Percentiles rank a stretch among this genome's conserved stretches.
Conservation (phyloP, 192 early-diverging fungal genomes). For the Coemansia sp. region DNA sequence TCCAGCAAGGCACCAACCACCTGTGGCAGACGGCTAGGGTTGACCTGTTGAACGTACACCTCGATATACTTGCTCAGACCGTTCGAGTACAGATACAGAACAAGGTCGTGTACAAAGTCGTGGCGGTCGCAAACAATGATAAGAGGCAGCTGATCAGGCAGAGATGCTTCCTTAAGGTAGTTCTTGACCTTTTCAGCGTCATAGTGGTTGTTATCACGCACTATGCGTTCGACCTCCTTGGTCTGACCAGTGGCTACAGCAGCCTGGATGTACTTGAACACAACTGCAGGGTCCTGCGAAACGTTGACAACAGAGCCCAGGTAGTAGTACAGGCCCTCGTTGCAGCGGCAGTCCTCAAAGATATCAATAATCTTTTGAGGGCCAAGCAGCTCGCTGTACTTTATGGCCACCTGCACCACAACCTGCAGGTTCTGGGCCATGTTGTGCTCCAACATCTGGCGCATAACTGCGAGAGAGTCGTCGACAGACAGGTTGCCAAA, state of each 20-base stretch:
- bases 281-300: constrained; percentile 90
- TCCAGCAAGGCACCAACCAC: constrained; percentile 97
- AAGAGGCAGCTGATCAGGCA: constrained; percentile 93
- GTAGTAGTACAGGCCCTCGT: constrained; percentile 97
- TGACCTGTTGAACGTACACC: constrained; percentile 99
- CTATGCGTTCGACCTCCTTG: constrained; percentile 97
- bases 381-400: constrained; percentile 95
- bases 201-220: constrained; percentile 94
- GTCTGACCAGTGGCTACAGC: constrained; percentile 89
- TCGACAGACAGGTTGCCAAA: constrained; percentile 97
- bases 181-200: constrained; percentile 99
- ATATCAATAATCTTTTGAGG: constrained; percentile 84
- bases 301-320: constrained; percentile 95
- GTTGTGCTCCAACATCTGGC: constrained; percentile 91
- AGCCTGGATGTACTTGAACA: constrained; percentile 99
- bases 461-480: constrained; percentile 91
- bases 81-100: constrained; percentile 95
- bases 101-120: constrained; percentile 96
- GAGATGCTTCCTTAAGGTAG: constrained; percentile 96
- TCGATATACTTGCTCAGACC: constrained; percentile 95
- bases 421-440: constrained; percentile 94
- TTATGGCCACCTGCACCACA: constrained; percentile 92
- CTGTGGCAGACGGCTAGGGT: constrained; percentile 87
- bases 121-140: constrained; percentile 99
- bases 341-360: constrained; percentile 89